Conservation (phyloP, 192 early-diverging fungal species). For the Entomortierella chlamydospora region DNA sequence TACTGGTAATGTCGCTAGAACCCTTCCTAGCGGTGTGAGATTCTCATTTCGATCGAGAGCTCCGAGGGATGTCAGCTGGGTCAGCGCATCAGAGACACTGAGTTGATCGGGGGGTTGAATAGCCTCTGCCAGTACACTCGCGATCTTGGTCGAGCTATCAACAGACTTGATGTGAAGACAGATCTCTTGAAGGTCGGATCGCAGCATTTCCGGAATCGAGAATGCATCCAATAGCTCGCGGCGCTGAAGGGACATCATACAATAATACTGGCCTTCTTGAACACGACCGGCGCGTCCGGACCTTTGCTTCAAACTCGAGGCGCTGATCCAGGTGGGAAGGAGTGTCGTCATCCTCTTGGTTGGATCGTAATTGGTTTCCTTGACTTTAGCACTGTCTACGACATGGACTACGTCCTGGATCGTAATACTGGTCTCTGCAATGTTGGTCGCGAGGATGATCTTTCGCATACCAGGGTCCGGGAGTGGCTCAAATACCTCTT, state of each 20-base stretch:
- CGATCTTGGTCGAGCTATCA: constrained; percentile 55
- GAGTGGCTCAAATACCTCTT: constrained; percentile 68
- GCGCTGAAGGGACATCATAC: constrained; percentile 61
- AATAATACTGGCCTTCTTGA: constrained; percentile 62
- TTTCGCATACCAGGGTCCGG: constrained; percentile 64
- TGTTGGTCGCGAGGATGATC: constrained; percentile 76
- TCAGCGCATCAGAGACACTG: constrained; percentile 53
- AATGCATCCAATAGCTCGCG: constrained; percentile 59
- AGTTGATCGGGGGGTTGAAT: constrained; percentile 59
- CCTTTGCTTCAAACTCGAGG: constrained; percentile 68
- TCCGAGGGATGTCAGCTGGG: constrained; percentile 52
- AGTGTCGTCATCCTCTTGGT: constrained; percentile 56
- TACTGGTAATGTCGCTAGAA: constrained; percentile 69
- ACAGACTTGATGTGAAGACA: constrained; percentile 64
- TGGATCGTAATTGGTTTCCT: constrained; percentile 66
- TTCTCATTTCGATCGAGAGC: constrained; percentile 60
- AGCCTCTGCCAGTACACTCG: constrained; percentile 53
- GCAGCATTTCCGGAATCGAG: constrained; percentile 68
- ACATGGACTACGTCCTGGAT: constrained; percentile 79
- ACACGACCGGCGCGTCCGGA: constrained; percentile 72
- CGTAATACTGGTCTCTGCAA: constrained; percentile 83
- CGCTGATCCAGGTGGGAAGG: constrained; percentile 62
- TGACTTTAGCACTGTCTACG: constrained; percentile 75
- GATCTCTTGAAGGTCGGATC: constrained; percentile 63
- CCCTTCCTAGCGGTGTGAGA: constrained; percentile 72